phyloP scores from a whole-genome alignment of 441 rosid genomes.

The Kokia cookei region DNA sequence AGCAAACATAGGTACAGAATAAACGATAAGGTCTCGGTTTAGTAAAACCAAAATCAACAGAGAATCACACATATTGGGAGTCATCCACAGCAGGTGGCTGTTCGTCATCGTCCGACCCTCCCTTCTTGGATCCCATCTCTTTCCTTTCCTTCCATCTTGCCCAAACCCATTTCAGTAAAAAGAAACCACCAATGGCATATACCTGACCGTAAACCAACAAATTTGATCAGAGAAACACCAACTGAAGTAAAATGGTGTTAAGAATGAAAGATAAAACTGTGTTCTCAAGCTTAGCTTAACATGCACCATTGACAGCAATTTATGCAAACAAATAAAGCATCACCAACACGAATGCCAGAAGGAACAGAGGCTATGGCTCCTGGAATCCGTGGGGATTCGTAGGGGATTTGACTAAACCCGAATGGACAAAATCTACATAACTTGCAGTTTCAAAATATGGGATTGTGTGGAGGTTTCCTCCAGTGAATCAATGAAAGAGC shows the following conservation, averaged over 20 bases:
- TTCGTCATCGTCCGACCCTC: constrained; percentile 30
- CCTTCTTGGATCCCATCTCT: constrained; percentile 35
- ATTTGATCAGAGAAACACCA: not conserved
- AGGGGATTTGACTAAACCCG: no score
- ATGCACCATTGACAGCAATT: not conserved
- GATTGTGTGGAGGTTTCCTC: not conserved
- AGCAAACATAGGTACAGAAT: not conserved
- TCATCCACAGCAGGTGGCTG: constrained; percentile 21
- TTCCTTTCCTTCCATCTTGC: constrained; percentile 88
- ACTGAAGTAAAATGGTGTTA: not conserved
- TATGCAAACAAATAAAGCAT: not conserved
- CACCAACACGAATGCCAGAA: not conserved
- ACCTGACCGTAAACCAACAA: constrained; percentile 42
- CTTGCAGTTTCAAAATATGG: not conserved
- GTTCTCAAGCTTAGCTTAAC: not conserved
- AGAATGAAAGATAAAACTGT: not conserved
- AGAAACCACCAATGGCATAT: constrained; percentile 81
- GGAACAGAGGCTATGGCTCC: not conserved
- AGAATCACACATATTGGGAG: constrained; percentile 1
- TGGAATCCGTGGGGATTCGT: no score
- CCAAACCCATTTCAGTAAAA: constrained; percentile 78
- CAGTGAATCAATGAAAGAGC: not conserved
- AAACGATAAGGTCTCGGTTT: not conserved
- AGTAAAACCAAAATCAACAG: not conserved
- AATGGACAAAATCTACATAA: not conserved